phyloP scores from a whole-genome alignment of 176 grass and related monocot genomes.

The Zoysia japonica region DNA sequence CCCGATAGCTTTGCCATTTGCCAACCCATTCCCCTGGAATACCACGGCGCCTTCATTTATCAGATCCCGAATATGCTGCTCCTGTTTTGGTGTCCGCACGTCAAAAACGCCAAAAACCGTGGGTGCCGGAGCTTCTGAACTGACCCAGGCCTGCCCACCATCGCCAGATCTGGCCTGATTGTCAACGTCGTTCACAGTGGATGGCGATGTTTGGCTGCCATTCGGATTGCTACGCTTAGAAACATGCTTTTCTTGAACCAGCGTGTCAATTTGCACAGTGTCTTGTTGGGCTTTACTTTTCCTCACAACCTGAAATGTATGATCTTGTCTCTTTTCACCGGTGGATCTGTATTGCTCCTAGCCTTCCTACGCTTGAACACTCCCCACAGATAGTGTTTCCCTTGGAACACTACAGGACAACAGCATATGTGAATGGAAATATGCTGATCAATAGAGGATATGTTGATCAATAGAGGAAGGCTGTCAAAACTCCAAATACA shows the following conservation, averaged over 20 bases:
- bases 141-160: neutral
- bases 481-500: neutral
- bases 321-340: conserved; percentile 14
- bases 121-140: neutral
- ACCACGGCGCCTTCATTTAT: conserved; percentile 19
- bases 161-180: neutral
- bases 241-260: conserved; percentile 18
- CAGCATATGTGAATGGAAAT: conserved; percentile 2
- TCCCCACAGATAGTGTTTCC: conserved; percentile 59
- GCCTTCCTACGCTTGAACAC: conserved; percentile 40
- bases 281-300: conserved; percentile 22
- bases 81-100: neutral
- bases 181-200: neutral
- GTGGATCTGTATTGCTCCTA: neutral
- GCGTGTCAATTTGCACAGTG: neutral
- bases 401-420: conserved; percentile 38
- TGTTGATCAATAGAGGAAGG: neutral
- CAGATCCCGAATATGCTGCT: conserved; percentile 27
- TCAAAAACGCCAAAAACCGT: neutral
- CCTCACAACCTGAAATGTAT: neutral
- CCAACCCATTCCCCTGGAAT: neutral
- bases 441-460: neutral
- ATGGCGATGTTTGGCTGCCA: conserved; percentile 1
- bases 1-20: neutral
- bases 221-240: neutral